Percentiles rank a stretch among this genome's conserved stretches.
Conservation (phyloP, 805 yeast species). For the Spathaspora gorwiae region DNA sequence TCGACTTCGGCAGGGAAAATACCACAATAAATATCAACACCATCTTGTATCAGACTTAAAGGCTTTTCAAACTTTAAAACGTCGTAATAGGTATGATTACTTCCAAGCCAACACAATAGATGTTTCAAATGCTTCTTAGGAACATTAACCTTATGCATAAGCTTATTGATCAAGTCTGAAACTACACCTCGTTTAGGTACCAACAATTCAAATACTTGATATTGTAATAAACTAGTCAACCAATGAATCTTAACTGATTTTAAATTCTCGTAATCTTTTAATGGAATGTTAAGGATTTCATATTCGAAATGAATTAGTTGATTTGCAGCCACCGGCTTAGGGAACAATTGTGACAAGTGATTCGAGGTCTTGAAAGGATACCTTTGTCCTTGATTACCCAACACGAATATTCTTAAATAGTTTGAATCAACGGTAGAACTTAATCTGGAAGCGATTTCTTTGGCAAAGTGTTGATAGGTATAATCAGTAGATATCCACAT, state of each 20-base stretch:
- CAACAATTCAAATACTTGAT: conserved; percentile 62
- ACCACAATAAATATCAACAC: conserved; percentile 36
- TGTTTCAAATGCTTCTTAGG: conserved; percentile 42
- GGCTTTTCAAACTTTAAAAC: conserved; percentile 32
- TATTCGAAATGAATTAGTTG: conserved; percentile 53
- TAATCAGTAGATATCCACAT: conserved; percentile 68
- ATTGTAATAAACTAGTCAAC: conserved; percentile 68
- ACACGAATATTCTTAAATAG: conserved; percentile 61
- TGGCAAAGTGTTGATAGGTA: conserved; percentile 55
- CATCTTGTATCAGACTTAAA: conserved; percentile 30
- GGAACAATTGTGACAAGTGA: conserved; percentile 38
- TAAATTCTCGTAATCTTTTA: conserved; percentile 75
- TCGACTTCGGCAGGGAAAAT: conserved; percentile 41
- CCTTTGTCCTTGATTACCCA: conserved; percentile 53
- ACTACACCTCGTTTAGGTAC: conserved; percentile 62
- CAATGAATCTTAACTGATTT: conserved; percentile 61
- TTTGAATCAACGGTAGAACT: conserved; percentile 47
- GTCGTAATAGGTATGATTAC: conserved; percentile 34
- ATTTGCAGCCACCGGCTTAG: conserved; percentile 40
- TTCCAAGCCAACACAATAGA: conserved; percentile 56
- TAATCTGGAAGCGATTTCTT: conserved; percentile 52
- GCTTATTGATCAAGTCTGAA: conserved; percentile 45
- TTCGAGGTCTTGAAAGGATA: conserved; percentile 39
- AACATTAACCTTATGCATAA: conserved; percentile 52
- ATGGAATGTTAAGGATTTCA: conserved; percentile 70